phyloP scores from a whole-genome alignment of 1,284 basidiomycete species.

The Coniferiporia sulphurascens region DNA sequence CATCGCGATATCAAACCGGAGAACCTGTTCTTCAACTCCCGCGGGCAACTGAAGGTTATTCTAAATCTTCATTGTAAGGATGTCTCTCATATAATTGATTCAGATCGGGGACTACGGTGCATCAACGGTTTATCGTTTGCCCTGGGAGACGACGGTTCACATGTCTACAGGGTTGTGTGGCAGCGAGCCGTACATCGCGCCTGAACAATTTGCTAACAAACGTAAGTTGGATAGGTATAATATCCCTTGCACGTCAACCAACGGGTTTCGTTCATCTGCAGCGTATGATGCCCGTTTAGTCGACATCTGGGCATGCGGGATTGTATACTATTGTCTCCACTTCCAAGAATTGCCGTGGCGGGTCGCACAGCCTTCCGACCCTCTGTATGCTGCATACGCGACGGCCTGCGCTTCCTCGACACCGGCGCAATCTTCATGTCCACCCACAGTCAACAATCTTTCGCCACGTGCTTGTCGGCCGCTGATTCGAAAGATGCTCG shows the following conservation, averaged over 20 bases:
- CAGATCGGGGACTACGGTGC: slow-evolving; percentile 99
- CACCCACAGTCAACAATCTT: slow-evolving; percentile 83
- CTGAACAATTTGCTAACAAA: slow-evolving; percentile 94
- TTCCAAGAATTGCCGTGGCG: slow-evolving; percentile 98
- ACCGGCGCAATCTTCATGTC: slow-evolving; percentile 42
- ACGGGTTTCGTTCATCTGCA: slow-evolving; percentile 33
- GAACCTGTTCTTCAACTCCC: slow-evolving; percentile 91
- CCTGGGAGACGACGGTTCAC: slow-evolving; percentile 97
- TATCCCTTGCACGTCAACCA: not conserved
- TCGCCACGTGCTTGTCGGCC: slow-evolving; percentile 82
- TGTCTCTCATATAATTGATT: slow-evolving; percentile 18
- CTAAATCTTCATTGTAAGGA: slow-evolving; percentile 19
- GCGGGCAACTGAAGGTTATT: slow-evolving; percentile 87
- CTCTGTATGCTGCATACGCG: slow-evolving; percentile 80
- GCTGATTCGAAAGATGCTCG: slow-evolving; percentile 91
- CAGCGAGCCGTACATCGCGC: slow-evolving; percentile 97
- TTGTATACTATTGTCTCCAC: slow-evolving; percentile 98
- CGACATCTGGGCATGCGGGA: slow-evolving; percentile 95
- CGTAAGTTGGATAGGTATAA: slow-evolving; percentile 52
- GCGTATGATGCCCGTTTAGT: slow-evolving; percentile 97
- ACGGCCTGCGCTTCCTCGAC: slow-evolving; percentile 49
- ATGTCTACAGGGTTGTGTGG: slow-evolving; percentile 97
- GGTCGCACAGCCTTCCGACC: slow-evolving; percentile 82
- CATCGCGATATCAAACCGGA: slow-evolving; percentile 99
- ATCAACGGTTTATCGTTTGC: slow-evolving; percentile 95